Evolutionary conservation across 805 yeast species (phyloP).

Genomic region (Zygotorulaspora chibaensis): DNA sequence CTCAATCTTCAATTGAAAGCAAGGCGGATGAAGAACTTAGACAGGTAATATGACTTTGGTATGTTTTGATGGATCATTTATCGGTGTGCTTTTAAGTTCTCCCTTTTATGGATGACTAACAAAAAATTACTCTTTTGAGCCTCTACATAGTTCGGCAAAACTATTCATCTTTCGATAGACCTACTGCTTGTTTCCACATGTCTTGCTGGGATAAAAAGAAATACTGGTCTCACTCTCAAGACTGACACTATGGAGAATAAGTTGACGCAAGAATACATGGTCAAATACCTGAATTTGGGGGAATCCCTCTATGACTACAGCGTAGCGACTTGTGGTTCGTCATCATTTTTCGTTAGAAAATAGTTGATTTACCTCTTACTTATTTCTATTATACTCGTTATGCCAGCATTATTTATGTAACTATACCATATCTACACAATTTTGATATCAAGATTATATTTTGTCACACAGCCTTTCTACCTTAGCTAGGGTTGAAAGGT

Average conservation of each 20-base stretch:
- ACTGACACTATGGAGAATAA: slow-evolving; percentile 43
- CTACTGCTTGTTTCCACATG: slow-evolving; percentile 60
- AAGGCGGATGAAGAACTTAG: no score
- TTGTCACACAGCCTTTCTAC: background rate
- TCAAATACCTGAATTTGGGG: slow-evolving; percentile 76
- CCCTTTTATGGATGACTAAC: background rate
- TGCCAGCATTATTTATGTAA: background rate
- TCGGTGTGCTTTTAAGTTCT: background rate
- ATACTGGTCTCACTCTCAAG: slow-evolving; percentile 64
- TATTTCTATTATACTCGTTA: background rate
- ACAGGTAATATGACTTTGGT: background rate
- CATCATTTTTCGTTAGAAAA: slow-evolving; percentile 67
- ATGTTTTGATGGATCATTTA: background rate
- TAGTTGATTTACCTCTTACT: slow-evolving; percentile 20
- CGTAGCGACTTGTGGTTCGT: slow-evolving; percentile 63
- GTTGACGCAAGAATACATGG: slow-evolving; percentile 48
- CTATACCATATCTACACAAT: background rate
- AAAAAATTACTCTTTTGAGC: background rate
- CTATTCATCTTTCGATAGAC: slow-evolving; percentile 55
- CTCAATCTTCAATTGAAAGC: no score
- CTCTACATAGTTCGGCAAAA: slow-evolving; percentile 44
- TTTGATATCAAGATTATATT: background rate
- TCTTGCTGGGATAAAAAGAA: slow-evolving; percentile 67
- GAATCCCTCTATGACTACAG: slow-evolving; percentile 74
- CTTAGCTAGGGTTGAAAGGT: slow-evolving; percentile 18